These are phyloP conservation scores for Cryptosporidium sp. DNA, from an alignment of 169 alveolate species.

Conservation along the genomic window DNA sequence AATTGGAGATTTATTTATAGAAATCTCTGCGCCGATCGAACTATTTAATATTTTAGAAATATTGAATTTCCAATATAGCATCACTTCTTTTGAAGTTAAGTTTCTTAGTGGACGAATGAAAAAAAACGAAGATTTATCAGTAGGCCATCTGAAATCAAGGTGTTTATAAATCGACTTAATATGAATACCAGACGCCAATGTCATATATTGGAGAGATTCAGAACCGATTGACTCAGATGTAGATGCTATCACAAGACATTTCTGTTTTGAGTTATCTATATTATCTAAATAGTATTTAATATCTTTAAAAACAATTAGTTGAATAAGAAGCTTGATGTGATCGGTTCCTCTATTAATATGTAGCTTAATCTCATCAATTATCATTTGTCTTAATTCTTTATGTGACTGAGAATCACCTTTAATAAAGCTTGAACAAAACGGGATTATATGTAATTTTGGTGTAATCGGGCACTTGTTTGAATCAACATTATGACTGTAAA, in stretches of 20 bases:
- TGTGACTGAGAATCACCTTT: neutral
- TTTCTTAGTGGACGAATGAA: constrained; percentile 56
- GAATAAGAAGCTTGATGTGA: constrained; percentile 38
- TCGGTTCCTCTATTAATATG: constrained; percentile 36
- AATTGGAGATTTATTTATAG: constrained; percentile 29
- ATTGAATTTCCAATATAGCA: constrained; percentile 46
- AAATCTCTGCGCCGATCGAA: constrained; percentile 57
- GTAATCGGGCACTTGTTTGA: neutral
- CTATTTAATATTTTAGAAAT: neutral
- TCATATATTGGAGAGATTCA: constrained; percentile 63
- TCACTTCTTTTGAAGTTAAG: constrained; percentile 23
- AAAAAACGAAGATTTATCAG: constrained; percentile 1
- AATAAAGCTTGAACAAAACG: constrained; percentile 47
- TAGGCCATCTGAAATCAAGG: constrained; percentile 24
- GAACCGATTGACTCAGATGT: constrained; percentile 52
- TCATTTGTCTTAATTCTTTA: constrained; percentile 1
- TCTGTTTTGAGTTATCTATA: neutral
- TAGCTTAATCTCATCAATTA: constrained; percentile 6
- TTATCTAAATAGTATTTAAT: constrained; percentile 16
- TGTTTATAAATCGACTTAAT: constrained; percentile 15
- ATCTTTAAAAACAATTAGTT: constrained; percentile 40
- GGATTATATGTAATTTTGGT: constrained; percentile 41
- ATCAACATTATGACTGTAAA: neutral
- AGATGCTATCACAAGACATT: constrained; percentile 47
- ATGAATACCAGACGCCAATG: constrained; percentile 43